Evolutionary conservation across 306 rosid genomes (phyloP), one percentile per base, ranked within the genome.

Genomic region (Crataegus laevigata): DNA sequence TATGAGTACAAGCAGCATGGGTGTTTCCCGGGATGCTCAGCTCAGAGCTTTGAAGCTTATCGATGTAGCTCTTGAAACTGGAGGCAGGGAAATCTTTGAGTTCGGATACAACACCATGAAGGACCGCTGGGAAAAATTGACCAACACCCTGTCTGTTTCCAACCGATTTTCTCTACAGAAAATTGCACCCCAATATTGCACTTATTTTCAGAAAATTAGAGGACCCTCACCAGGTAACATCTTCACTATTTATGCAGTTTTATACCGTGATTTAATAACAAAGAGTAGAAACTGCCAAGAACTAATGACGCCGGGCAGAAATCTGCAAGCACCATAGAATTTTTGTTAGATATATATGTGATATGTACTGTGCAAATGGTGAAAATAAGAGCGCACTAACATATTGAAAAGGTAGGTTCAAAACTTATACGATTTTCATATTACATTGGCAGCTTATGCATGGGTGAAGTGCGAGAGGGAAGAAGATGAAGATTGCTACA

Each of bases 151-250:
- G 6, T 82, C 85, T 3, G 10, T 21, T 6, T 80, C 93, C 21
- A 86, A 67, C 51, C 84, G 90, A 2, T 88, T 86, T 75, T 82
- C 90, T 42, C 70, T 88, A 3, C 93, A 86, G 55, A 72, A 84
- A 50, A 2, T 76, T 6, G 38, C 66, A 17, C 65, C 88, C 2
- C 82, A 74, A 3, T 71, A 80, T 70, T 84, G 90, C 66, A 45
- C 74, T 71, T 86, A 69, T 71, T 81, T 68, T 21, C 54, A 69
- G 8, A 77, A 50, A 22, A 66, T 12, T 11, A 83, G 79, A 42
- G 80, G 43, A 2, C 79, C 86, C 52, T 78, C 90, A 18, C 90
- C 93, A 84, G 88, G 89, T 89, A 79, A 67, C 3, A 19, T 29
- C 12, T 26, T 22, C 40, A 11, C 68, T 18, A 60, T 12, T 26